Percentiles rank a stretch among this genome's conserved stretches.
phyloP scores from a whole-genome alignment of 176 grass and related monocot species.

The Juncus effusus region DNA sequence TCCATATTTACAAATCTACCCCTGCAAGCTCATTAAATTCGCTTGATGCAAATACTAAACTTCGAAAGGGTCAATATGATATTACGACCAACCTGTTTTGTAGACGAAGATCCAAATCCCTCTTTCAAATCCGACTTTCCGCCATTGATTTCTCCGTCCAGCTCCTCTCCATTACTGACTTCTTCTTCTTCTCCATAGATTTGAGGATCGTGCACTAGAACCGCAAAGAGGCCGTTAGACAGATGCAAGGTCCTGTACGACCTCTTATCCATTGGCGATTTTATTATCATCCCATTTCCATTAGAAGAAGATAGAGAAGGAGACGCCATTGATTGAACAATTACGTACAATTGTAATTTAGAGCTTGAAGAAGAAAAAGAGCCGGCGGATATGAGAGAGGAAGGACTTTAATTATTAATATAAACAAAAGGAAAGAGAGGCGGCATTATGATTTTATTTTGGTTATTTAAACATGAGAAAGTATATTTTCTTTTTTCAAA shows the following conservation, averaged over 20 bases:
- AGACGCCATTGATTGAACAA: no score
- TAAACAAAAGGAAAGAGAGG: no score
- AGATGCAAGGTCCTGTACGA: conserved; percentile 75
- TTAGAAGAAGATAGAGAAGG: no score
- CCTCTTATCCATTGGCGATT: conserved; percentile 72
- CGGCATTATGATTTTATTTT: no score
- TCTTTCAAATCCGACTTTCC: conserved; percentile 44
- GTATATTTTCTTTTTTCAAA: no score
- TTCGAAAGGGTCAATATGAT: not conserved
- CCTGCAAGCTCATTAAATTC: not conserved
- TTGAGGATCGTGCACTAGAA: conserved; percentile 84
- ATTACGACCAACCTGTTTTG: conserved; percentile 65
- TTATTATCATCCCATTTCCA: conserved; percentile 28
- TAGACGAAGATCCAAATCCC: conserved; percentile 24
- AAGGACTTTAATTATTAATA: no score
- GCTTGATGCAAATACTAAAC: not conserved
- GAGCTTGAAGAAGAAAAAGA: no score
- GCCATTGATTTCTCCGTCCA: conserved; percentile 41
- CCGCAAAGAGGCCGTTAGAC: conserved; percentile 59
- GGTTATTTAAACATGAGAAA: no score
- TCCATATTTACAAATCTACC: not conserved
- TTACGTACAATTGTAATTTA: no score
- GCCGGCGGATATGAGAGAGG: no score
- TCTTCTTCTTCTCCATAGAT: conserved; percentile 54
- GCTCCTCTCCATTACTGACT: conserved; percentile 25